Evolutionary conservation across 208 protist species (phyloP).

Genomic region (Borovskyia barvae): DNA sequence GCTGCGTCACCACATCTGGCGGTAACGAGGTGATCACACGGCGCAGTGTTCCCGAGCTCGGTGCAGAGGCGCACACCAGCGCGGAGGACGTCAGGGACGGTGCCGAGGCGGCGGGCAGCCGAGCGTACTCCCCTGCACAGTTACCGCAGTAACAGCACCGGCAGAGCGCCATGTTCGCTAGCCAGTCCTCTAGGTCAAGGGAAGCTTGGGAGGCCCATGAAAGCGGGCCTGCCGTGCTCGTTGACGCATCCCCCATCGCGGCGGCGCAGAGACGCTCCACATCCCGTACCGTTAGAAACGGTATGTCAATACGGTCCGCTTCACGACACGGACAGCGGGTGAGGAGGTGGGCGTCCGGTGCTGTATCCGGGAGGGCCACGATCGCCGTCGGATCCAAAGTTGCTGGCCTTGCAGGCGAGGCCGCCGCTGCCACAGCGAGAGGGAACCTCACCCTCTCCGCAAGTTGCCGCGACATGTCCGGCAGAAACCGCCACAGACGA

Average conservation of each 20-base stretch:
- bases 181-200: conserved; percentile 23
- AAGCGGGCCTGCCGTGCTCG: not conserved
- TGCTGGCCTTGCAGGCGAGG: not conserved
- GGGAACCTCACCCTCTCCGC: conserved; percentile 8
- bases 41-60: conserved; percentile 10
- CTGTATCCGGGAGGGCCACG: conserved; percentile 4
- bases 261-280: conserved; percentile 13
- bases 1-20: conserved; percentile 11
- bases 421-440: not conserved
- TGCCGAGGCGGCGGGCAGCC: too few species aligned
- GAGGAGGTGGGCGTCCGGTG: conserved; percentile 24
- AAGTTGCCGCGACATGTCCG: conserved; percentile 12
- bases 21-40: conserved; percentile 10
- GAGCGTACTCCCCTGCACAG: not conserved
- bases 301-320: not conserved
- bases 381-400: not conserved
- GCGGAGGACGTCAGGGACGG: too few species aligned
- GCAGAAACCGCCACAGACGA: conserved; percentile 38
- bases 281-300: conserved; percentile 24
- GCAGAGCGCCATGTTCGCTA: conserved; percentile 15
- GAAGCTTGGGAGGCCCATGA: not conserved
- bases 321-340: conserved; percentile 10
- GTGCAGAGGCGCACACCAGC: not conserved
- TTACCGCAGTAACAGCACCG: conserved; percentile 32
- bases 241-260: not conserved